A percentile compares a stretch with the other conserved stretches of the same genome.
These are phyloP conservation scores for Aureobasidium zeae DNA, from an alignment of 2,329 filamentous ascomycete genomes.

Conservation along the genomic window DNA sequence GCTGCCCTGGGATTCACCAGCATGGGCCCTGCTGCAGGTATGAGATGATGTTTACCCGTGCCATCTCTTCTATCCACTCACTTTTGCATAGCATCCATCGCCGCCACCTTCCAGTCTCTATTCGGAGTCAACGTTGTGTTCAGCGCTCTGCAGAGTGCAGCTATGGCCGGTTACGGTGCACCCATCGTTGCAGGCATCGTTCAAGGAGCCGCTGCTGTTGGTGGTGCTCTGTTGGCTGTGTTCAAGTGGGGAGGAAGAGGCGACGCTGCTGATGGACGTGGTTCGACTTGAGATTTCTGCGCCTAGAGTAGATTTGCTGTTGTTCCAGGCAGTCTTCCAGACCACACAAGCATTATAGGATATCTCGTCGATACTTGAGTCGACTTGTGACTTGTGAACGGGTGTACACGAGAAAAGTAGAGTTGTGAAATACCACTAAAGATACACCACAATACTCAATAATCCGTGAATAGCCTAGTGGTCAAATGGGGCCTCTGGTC, in stretches of 20 bases:
- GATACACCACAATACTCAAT: neutral
- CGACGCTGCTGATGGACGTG: too few relatives aligned
- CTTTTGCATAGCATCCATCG: constrained; percentile 20
- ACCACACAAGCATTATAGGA: too few relatives aligned
- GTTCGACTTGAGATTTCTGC: too few relatives aligned
- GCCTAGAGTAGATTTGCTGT: too few relatives aligned
- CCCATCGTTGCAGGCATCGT: constrained; percentile 21
- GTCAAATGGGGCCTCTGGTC: constrained; percentile 3
- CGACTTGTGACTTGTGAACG: too few relatives aligned
- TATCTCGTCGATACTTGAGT: too few relatives aligned
- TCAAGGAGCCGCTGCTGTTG: constrained; percentile 17
- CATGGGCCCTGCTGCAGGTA: constrained; percentile 1
- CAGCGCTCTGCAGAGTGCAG: constrained; percentile 26
- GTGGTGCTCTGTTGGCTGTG: neutral
- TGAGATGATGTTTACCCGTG: neutral
- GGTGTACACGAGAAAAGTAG: too few relatives aligned
- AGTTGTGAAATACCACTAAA: too few relatives aligned
- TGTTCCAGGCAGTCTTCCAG: too few relatives aligned
- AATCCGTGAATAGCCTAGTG: constrained; percentile 15
- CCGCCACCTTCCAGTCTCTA: constrained; percentile 21
- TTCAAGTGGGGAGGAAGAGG: too few relatives aligned
- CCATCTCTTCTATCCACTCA: neutral
- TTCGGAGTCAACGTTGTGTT: constrained; percentile 21
- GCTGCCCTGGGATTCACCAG: neutral
- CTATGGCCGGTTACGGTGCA: constrained; percentile 28